Base-by-base conservation (phyloP, 202 grass and related monocot genomes). In the Panicum hallii region DNA sequence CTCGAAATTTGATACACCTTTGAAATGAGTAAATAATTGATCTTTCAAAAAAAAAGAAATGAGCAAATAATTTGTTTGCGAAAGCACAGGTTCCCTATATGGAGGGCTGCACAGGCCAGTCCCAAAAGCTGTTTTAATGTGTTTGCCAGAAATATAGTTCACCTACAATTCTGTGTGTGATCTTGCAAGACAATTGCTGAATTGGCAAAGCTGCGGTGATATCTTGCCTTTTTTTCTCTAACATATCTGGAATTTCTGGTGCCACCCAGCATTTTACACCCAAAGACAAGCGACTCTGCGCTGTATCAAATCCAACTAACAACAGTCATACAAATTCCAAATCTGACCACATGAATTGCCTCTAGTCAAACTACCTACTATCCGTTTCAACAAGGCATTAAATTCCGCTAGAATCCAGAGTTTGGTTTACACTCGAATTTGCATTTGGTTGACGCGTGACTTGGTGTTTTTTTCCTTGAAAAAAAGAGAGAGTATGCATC, bases 231-330 rank as follows among this genome's bases (percentile, higher is more conserved):
- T 23, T 45, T 64, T 6, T 53, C 11, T 26, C 1, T 19, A n/a
- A 17, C 11, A 47, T 47, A 14, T 30, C 74, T 48, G 3, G 52
- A 81, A 61, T 49, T 69, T 9, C 30, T 36, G 19, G 74, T 61
- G 28, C 4, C 42, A 60, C 23, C 40, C 23, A 62, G 11, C 54
- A 72, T 62, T 78, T 63, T 34, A 47, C 58, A 46, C 26, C 74
- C 56, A 44, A 68, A 68, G 7, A 55, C 20, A 45, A n/a, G 48
- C 44, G 38, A 49, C 43, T 41, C 44, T 19, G 1, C n/a, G 8
- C 7, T 69, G 78, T 70, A 70, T 45, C 50, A 70, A 70, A 57
- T 70, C 50, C 8, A 80, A 12, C 41, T 11, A 74, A 55, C 7
- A 71, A 72, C 7, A 11, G 73, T 10, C 6, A 76, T 26, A 23